Base-by-base conservation (phyloP, 2,329 filamentous ascomycete genomes). In the Sordariomycetes sp. region DNA sequence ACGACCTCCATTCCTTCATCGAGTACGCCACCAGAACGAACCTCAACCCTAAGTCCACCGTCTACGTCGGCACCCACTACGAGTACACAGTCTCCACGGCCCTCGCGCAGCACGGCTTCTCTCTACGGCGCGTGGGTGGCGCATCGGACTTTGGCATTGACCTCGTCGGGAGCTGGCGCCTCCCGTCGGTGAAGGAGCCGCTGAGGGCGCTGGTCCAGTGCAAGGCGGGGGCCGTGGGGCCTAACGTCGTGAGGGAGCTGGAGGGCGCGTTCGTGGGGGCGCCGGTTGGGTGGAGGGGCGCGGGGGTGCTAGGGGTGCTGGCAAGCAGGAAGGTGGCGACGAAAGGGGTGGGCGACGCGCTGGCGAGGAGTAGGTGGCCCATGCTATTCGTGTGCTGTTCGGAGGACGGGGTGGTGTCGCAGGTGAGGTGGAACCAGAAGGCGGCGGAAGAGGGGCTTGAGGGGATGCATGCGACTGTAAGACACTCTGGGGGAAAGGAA, bases 241-340 rank as follows among this genome's bases (percentile, higher is more conserved):
- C 88, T 0, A 71, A 76, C 35, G 72, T 82, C 53, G 71, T 89
- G 10, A 80, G 88, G n/a, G 88, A 92, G 70, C 76, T 92, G 2
- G 87, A 90, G 65, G 92, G 92, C 3, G 82, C 89, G 0, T 87
- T 94, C 65, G 76, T 77, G 1, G 84, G 83, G 13, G 87, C 88
- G 7, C 90, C 90, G 1, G 72, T 78, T 0, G 86, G 85, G 0
- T 95, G 88, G 87, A 76, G 82, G 56, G 81, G 79, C 0, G 67
- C 74, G 1, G 76, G 79, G 15, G 82, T 87, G 6, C 67, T 96
- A 36, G 91, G 83, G 0, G 65, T 96, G 17, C 70, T 96, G 57
- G 85, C 87, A 25, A 79, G 82, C 3, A 82, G 85, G 61, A 76
- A 78, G 60, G 76, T 82, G 56, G 87, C 90, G 35, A 95, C 90